These are phyloP conservation scores for Candida hispaniensis DNA, from an alignment of 805 yeast genomes.

Conservation along the genomic window DNA sequence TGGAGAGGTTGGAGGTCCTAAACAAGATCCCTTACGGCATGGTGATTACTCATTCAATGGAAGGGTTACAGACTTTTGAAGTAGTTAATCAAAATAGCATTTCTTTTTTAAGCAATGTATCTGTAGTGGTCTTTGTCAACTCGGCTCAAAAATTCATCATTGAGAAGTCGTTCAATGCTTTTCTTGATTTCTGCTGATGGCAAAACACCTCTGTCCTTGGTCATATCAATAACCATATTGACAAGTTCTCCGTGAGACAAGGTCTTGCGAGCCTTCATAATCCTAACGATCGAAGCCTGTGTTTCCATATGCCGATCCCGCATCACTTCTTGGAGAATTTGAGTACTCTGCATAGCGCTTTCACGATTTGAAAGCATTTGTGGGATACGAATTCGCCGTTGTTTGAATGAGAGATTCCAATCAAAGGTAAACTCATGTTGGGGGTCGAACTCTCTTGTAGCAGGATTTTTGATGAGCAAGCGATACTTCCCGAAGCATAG, in stretches of 20 bases:
- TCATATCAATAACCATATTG: conserved; percentile 22
- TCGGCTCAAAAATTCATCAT: too few species aligned
- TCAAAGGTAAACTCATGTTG: conserved; percentile 24
- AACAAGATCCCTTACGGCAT: conserved; percentile 87
- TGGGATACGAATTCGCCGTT: conserved; percentile 22
- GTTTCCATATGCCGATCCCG: conserved; percentile 28
- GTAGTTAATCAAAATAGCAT: too few species aligned
- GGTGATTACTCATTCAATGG: conserved; percentile 95
- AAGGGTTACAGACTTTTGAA: conserved; percentile 82
- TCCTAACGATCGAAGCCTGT: conserved; percentile 28
- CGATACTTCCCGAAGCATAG: too few species aligned
- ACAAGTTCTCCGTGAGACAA: conserved; percentile 26
- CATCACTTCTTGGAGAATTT: conserved; percentile 21
- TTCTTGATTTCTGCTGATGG: conserved; percentile 26
- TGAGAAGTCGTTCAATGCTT: conserved; percentile 25
- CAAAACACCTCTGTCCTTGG: conserved; percentile 26
- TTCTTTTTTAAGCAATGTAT: too few species aligned
- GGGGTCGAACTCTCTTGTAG: conserved; percentile 19
- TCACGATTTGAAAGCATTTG: too few species aligned
- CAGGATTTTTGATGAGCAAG: too few species aligned
- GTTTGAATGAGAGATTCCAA: conserved; percentile 21
- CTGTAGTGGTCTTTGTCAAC: too few species aligned
- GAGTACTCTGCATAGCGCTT: too few species aligned
- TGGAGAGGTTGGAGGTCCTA: conserved; percentile 95
- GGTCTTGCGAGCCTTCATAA: conserved; percentile 26